A percentile compares a stretch with the other conserved stretches of the same genome.
These are phyloP conservation scores for Fusarium protoensiforme DNA, from an alignment of 2,329 filamentous ascomycete species.

Conservation along the genomic window DNA sequence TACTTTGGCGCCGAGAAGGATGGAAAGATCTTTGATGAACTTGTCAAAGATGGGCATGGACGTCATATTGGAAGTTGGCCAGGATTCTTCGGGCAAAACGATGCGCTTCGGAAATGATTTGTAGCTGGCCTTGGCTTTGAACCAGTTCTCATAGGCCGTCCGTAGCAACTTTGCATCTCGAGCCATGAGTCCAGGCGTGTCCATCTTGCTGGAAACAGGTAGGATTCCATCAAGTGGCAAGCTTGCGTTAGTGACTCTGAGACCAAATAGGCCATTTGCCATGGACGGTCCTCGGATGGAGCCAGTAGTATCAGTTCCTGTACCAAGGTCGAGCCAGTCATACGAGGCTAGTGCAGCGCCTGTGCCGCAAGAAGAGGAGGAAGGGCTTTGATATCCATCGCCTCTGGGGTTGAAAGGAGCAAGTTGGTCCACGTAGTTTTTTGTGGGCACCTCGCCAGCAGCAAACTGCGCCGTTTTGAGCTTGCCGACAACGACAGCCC, in stretches of 20 bases:
- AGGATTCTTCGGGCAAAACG: neutral
- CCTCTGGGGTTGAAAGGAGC: conserved; percentile 57
- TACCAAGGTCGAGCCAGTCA: conserved; percentile 57
- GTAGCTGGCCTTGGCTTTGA: neutral
- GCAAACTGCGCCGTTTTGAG: conserved; percentile 12
- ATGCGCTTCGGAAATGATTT: conserved; percentile 1
- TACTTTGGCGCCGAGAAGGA: neutral
- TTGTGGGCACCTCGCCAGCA: conserved; percentile 42
- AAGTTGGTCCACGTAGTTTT: conserved; percentile 55
- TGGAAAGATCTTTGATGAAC: neutral
- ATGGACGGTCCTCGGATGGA: conserved; percentile 58
- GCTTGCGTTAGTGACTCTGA: conserved; percentile 48
- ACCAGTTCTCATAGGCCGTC: neutral
- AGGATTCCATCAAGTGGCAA: neutral
- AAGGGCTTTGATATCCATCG: conserved; percentile 59
- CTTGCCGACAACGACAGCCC: conserved; percentile 6
- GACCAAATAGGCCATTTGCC: conserved; percentile 58
- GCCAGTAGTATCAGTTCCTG: conserved; percentile 59
- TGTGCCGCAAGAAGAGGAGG: conserved; percentile 51
- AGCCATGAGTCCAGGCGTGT: neutral
- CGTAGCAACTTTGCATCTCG: neutral
- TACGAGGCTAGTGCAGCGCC: conserved; percentile 48
- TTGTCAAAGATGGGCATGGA: neutral
- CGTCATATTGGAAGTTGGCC: neutral
- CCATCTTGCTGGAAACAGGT: neutral